A percentile compares a stretch with the other conserved stretches of the same genome.
These are phyloP conservation scores for Pyrenophora seminiperda DNA, from an alignment of 2,329 filamentous ascomycete species.

Conservation along the genomic window DNA sequence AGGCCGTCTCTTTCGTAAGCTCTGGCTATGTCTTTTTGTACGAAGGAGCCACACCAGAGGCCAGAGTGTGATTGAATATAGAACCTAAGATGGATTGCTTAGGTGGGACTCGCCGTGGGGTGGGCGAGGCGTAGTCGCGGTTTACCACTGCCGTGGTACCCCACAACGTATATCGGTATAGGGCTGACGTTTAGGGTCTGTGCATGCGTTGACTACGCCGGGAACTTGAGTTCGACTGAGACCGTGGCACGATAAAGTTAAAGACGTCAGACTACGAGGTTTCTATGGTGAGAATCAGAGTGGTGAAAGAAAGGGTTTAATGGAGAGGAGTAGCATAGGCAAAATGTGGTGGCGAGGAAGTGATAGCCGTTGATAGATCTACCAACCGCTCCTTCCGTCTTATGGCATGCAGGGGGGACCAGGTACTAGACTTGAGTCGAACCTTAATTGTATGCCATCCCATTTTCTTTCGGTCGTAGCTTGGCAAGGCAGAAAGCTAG, in stretches of 20 bases:
- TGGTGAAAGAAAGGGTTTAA: conserved; percentile 19
- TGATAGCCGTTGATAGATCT: conserved; percentile 18
- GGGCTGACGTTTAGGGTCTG: conserved; percentile 27
- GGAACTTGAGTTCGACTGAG: conserved; percentile 3
- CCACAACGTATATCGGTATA: conserved; percentile 25
- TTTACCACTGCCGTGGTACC: conserved; percentile 14
- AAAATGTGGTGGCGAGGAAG: not conserved
- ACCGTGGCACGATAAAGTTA: conserved; percentile 14
- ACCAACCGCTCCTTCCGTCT: conserved; percentile 16
- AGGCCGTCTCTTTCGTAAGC: conserved; percentile 14
- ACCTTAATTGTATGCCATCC: conserved; percentile 10
- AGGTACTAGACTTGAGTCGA: conserved; percentile 9
- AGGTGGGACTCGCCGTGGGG: conserved; percentile 14
- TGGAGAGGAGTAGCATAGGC: conserved; percentile 9
- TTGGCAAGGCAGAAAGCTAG: conserved; percentile 20
- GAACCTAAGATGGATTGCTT: conserved; percentile 21
- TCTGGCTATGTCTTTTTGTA: conserved; percentile 4
- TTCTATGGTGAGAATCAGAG: conserved; percentile 13
- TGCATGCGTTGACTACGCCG: conserved; percentile 9
- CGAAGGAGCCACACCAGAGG: conserved; percentile 11
- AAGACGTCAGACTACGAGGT: conserved; percentile 2
- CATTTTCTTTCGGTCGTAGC: conserved; percentile 7
- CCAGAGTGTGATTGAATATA: conserved; percentile 10
- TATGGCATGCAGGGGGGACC: conserved; percentile 19
- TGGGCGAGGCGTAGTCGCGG: conserved; percentile 26